Conservation (phyloP, 139 green algal genomes). For the Ettlia oleoabundans region DNA sequence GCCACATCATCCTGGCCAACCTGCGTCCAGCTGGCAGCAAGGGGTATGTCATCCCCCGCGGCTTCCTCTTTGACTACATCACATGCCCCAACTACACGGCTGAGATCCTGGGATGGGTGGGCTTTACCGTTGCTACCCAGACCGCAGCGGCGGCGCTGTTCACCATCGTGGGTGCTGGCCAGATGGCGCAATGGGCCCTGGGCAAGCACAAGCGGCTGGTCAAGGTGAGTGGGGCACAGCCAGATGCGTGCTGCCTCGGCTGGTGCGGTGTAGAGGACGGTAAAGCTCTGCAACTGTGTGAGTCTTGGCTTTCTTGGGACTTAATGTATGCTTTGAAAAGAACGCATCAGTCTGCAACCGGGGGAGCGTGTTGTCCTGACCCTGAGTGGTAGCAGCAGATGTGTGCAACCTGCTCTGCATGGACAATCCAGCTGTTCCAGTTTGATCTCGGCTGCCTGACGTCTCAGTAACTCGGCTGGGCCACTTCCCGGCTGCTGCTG, state of each 20-base stretch:
- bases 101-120: constrained; percentile 91
- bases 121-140: constrained; percentile 88
- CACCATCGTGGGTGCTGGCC: constrained; percentile 73
- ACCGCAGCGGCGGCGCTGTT: constrained; percentile 85
- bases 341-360: too few species aligned
- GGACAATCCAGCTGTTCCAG: too few species aligned
- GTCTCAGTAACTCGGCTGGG: too few species aligned
- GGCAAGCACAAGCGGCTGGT: constrained; percentile 91
- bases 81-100: constrained; percentile 98
- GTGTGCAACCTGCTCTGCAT: too few species aligned
- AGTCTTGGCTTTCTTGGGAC: too few species aligned
- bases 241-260: background rate
- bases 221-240: constrained; percentile 64
- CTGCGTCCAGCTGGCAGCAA: constrained; percentile 75
- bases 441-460: too few species aligned
- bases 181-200: constrained; percentile 92
- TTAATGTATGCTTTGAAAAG: too few species aligned
- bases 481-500: too few species aligned
- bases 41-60: constrained; percentile 87
- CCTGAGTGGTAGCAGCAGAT: background rate
- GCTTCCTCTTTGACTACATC: constrained; percentile 94
- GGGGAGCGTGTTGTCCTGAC: too few species aligned
- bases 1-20: constrained; percentile 88
- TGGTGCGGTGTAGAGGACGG: background rate
- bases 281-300: too few species aligned